Percentiles rank a stretch among this genome's conserved stretches.
These are phyloP conservation scores for Pezicula radicicola DNA, from an alignment of 2,329 filamentous ascomycete species.

Conservation along the genomic window DNA sequence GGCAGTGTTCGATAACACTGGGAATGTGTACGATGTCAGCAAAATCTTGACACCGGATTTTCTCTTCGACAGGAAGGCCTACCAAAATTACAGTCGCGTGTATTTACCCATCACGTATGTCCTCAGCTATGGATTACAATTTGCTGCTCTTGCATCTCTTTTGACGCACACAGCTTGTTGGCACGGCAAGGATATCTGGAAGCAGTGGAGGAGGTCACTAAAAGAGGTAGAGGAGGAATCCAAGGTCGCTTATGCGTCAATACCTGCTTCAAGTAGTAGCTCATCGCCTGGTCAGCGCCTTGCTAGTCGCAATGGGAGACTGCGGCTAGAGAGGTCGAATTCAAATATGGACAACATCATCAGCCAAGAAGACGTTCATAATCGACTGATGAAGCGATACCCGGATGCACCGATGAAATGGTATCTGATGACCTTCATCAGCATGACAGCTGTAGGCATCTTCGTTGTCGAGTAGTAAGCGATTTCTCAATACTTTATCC, in stretches of 20 bases:
- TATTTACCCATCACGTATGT: conserved; percentile 87
- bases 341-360: conserved; percentile 50
- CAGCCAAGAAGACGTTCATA: conserved; percentile 77
- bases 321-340: conserved; percentile 31
- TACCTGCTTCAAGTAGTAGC: conserved; percentile 24
- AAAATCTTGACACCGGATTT: conserved; percentile 77
- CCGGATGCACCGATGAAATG: conserved; percentile 77
- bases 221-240: conserved; percentile 55
- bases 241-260: conserved; percentile 50
- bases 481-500: conserved; percentile 27
- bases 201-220: conserved; percentile 69
- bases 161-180: conserved; percentile 80
- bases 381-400: conserved; percentile 78
- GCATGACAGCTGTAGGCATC: conserved; percentile 75
- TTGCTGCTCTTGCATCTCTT: conserved; percentile 76
- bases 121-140: conserved; percentile 81
- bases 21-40: conserved; percentile 75
- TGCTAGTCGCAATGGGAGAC: conserved; percentile 5
- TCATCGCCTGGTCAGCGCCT: conserved; percentile 7
- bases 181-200: conserved; percentile 81
- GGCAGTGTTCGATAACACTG: conserved; percentile 82
- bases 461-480: conserved; percentile 78
- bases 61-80: conserved; percentile 73
- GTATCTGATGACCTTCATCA: conserved; percentile 74
- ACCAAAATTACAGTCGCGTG: conserved; percentile 77